Percentiles rank a stretch among this genome's conserved stretches.
Evolutionary conservation across 2,329 filamentous ascomycete genomes (phyloP).

Genomic region (Colletotrichum liaoningense): DNA sequence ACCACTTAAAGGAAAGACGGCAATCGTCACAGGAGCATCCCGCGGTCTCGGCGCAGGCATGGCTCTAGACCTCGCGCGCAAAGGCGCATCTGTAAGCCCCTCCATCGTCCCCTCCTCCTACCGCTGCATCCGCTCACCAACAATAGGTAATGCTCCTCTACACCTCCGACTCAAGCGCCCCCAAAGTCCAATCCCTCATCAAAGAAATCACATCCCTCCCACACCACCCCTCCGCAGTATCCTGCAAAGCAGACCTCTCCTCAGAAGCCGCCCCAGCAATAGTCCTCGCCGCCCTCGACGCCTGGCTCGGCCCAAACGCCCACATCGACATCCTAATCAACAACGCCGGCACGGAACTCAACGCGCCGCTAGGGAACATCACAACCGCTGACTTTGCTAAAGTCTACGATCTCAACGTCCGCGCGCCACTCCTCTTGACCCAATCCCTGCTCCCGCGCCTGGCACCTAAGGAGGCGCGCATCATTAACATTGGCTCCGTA

Average conservation of each 20-base stretch:
- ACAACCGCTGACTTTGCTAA: constrained; percentile 61
- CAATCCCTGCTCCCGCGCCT: constrained; percentile 65
- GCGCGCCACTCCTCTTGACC: constrained; percentile 63
- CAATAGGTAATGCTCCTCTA: constrained; percentile 38
- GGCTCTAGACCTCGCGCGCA: constrained; percentile 38
- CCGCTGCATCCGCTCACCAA: neutral
- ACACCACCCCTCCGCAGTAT: constrained; percentile 13
- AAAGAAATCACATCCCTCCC: constrained; percentile 34
- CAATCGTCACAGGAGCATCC: constrained; percentile 41
- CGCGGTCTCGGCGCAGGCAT: constrained; percentile 40
- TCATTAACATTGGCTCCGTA: constrained; percentile 71
- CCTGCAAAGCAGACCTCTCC: constrained; percentile 40
- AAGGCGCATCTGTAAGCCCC: constrained; percentile 39
- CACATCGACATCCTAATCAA: constrained; percentile 49
- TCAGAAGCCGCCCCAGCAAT: constrained; percentile 37
- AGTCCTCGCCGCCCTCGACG: constrained; percentile 47
- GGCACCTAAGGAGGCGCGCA: constrained; percentile 53
- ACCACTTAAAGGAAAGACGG: constrained; percentile 36
- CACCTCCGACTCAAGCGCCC: constrained; percentile 36
- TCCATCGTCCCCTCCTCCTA: neutral
- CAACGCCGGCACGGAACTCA: constrained; percentile 52
- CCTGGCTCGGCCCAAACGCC: constrained; percentile 35
- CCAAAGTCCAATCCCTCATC: constrained; percentile 26
- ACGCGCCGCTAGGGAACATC: constrained; percentile 51
- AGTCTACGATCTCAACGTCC: constrained; percentile 69